These are phyloP conservation scores for Aspergillus uvarum DNA, from an alignment of 2,329 filamentous ascomycete genomes.

Conservation along the genomic window DNA sequence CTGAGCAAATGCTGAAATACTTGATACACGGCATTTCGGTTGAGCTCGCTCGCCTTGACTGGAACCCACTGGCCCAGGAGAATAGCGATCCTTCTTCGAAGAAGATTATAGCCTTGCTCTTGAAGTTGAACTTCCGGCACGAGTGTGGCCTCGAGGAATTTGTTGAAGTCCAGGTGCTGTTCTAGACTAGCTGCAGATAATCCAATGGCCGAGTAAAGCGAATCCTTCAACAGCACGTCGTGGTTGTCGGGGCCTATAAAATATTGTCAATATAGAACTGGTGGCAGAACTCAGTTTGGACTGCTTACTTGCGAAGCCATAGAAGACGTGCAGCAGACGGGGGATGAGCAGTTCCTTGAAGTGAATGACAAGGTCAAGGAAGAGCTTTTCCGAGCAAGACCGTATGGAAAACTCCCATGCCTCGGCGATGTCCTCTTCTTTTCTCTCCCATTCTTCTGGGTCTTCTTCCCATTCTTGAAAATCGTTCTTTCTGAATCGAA, in stretches of 20 bases:
- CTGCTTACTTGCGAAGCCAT: constrained; percentile 66
- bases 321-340: constrained; percentile 79
- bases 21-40: constrained; percentile 74
- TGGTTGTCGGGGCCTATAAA: constrained; percentile 54
- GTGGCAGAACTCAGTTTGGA: not conserved
- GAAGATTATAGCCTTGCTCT: constrained; percentile 69
- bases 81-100: constrained; percentile 84
- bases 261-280: constrained; percentile 17
- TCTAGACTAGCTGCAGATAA: constrained; percentile 76
- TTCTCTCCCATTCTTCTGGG: constrained; percentile 91
- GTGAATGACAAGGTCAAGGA: constrained; percentile 85
- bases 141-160: constrained; percentile 72
- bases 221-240: constrained; percentile 84
- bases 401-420: constrained; percentile 91
- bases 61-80: constrained; percentile 86
- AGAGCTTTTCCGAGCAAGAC: constrained; percentile 89
- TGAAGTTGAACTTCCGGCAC: constrained; percentile 74
- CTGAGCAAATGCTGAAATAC: constrained; percentile 86
- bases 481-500: constrained; percentile 81
- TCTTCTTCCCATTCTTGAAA: constrained; percentile 91
- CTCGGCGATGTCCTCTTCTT: constrained; percentile 79
- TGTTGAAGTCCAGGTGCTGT: constrained; percentile 76
- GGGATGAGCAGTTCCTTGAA: constrained; percentile 79
- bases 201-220: constrained; percentile 90
- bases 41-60: constrained; percentile 68